Conservation (phyloP, 2,329 filamentous ascomycete genomes). For the Fusarium luffae region DNA sequence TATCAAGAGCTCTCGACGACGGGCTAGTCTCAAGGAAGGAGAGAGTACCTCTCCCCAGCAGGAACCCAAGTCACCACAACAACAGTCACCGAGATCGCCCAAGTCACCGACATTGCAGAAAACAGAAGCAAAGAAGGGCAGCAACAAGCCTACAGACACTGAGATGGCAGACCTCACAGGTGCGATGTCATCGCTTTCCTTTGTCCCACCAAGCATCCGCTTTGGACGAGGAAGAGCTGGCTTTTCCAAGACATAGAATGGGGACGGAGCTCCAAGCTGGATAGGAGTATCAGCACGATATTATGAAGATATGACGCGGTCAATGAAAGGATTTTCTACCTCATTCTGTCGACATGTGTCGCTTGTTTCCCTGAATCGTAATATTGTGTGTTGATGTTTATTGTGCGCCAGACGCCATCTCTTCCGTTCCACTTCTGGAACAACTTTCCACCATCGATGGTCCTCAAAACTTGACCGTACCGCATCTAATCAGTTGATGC, state of each 20-base stretch:
- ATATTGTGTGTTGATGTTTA: constrained; percentile 20
- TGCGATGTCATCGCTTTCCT: constrained; percentile 77
- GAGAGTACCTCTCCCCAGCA: constrained; percentile 32
- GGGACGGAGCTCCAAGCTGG: constrained; percentile 34
- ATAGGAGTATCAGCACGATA: constrained; percentile 50
- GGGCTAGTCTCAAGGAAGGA: constrained; percentile 49
- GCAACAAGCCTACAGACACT: constrained; percentile 53
- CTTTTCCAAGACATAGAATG: constrained; percentile 60
- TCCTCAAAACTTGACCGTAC: background rate
- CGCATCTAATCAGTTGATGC: constrained; percentile 77
- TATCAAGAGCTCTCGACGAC: constrained; percentile 51
- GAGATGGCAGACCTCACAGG: constrained; percentile 72
- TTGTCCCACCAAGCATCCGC: constrained; percentile 74
- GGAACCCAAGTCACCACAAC: constrained; percentile 26
- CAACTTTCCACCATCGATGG: background rate
- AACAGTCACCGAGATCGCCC: constrained; percentile 17
- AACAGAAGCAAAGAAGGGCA: constrained; percentile 27
- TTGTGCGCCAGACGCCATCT: constrained; percentile 44
- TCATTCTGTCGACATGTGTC: constrained; percentile 41
- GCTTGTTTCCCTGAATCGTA: constrained; percentile 15
- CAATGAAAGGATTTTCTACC: constrained; percentile 53
- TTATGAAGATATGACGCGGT: constrained; percentile 46
- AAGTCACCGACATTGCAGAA: constrained; percentile 31
- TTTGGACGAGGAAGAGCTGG: constrained; percentile 70
- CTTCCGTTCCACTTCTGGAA: constrained; percentile 9